Conservation (phyloP, 2,329 filamentous ascomycete genomes). For the Colletotrichum chlorophyti region DNA sequence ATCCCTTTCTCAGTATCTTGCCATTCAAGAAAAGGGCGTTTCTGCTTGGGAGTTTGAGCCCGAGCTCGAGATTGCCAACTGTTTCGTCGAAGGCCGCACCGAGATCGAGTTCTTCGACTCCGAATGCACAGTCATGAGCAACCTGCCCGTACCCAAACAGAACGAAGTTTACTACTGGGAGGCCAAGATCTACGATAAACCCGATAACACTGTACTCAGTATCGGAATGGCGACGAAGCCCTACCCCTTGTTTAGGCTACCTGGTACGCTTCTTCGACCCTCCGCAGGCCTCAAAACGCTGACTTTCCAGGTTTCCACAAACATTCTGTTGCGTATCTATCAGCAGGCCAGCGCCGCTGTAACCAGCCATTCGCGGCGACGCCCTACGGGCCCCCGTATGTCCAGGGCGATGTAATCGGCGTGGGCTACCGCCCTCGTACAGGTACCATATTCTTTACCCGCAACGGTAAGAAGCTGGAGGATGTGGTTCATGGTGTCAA, state of each 20-base stretch:
- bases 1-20: slow-evolving; percentile 94
- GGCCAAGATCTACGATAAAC: slow-evolving; percentile 97
- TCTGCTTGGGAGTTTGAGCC: slow-evolving; percentile 99
- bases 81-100: slow-evolving; percentile 94
- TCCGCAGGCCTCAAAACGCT: background rate
- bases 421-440: slow-evolving; percentile 95
- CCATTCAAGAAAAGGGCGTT: slow-evolving; percentile 99
- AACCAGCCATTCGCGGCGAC: slow-evolving; percentile 90
- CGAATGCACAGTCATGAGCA: slow-evolving; percentile 96
- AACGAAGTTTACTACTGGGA: slow-evolving; percentile 99
- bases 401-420: slow-evolving; percentile 95
- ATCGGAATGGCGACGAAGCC: slow-evolving; percentile 97
- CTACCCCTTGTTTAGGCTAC: slow-evolving; percentile 91
- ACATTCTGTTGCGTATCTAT: slow-evolving; percentile 89
- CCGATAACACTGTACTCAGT: slow-evolving; percentile 83
- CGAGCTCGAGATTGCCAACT: slow-evolving; percentile 98
- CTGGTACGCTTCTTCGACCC: slow-evolving; percentile 67
- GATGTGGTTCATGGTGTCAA: slow-evolving; percentile 94
- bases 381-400: slow-evolving; percentile 81
- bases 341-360: slow-evolving; percentile 82
- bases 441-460: slow-evolving; percentile 95
- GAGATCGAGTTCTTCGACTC: slow-evolving; percentile 99
- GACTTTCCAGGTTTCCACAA: slow-evolving; percentile 79
- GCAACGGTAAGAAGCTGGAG: slow-evolving; percentile 96
- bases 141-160: slow-evolving; percentile 95